Conservation (phyloP, 768 basidiomycete species). For the Guyanaporus albipodus region DNA sequence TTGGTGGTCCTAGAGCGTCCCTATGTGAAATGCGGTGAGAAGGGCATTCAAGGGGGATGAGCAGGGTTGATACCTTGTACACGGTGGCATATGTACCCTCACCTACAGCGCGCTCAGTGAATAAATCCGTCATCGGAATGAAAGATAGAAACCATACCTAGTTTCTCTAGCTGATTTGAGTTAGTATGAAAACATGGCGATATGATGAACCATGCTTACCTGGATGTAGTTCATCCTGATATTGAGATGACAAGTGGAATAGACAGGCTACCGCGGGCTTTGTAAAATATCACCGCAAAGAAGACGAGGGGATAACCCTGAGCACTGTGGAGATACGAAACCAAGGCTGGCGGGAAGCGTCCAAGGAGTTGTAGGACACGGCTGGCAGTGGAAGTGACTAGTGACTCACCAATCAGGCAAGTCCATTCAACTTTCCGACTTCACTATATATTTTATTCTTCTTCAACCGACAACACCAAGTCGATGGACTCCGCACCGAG, state of each 20-base stretch:
- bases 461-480: background rate
- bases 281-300: constrained; percentile 2
- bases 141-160: constrained; percentile 43
- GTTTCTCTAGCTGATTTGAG: constrained; percentile 74
- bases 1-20: constrained; percentile 97
- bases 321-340: background rate
- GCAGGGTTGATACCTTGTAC: constrained; percentile 67
- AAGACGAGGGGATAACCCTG: constrained; percentile 1
- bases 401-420: constrained; percentile 22
- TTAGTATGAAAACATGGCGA: constrained; percentile 4
- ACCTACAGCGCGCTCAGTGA: constrained; percentile 39
- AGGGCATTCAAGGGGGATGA: background rate
- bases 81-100: constrained; percentile 96
- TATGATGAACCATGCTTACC: constrained; percentile 29
- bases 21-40: constrained; percentile 35
- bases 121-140: background rate
- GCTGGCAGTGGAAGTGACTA: background rate
- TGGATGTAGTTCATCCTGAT: constrained; percentile 55
- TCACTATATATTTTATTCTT: background rate
- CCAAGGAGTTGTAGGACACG: background rate
- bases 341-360: background rate
- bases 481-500: constrained; percentile 44
- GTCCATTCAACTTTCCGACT: background rate
- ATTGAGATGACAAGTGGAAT: background rate
- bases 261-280: constrained; percentile 3